Conservation (phyloP, 345 rosid genomes). For the Ceriops decandra region DNA sequence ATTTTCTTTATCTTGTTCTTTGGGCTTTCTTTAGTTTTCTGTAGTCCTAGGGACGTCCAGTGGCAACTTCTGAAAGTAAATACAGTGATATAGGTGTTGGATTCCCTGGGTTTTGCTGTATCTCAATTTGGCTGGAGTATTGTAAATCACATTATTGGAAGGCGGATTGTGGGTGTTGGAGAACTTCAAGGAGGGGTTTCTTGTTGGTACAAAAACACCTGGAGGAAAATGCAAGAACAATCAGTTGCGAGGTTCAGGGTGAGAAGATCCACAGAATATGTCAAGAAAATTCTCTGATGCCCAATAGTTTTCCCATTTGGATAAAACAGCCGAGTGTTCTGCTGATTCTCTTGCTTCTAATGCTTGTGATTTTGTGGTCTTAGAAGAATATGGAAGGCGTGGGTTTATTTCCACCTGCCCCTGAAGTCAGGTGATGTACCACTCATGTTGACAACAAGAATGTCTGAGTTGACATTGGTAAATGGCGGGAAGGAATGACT, state of each 20-base stretch:
- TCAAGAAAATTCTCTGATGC: conserved; percentile 24
- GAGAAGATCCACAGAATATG: conserved; percentile 22
- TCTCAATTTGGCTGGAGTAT: conserved; percentile 22
- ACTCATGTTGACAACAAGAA: conserved; percentile 25
- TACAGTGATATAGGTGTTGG: conserved; percentile 34
- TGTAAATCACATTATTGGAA: conserved; percentile 24
- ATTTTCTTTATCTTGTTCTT: too few species aligned
- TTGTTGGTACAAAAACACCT: conserved; percentile 17
- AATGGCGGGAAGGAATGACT: conserved; percentile 17
- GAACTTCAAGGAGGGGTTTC: conserved; percentile 15
- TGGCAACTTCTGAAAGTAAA: conserved; percentile 3
- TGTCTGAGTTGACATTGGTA: conserved; percentile 28
- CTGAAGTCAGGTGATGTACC: conserved; percentile 38
- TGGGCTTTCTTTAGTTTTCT: too few species aligned
- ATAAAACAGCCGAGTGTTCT: conserved; percentile 20
- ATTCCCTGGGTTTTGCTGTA: conserved; percentile 21
- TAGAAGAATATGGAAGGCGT: conserved; percentile 25
- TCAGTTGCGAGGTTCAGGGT: conserved; percentile 5
- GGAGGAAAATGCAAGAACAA: conserved; percentile 19
- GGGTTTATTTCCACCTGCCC: conserved; percentile 12
- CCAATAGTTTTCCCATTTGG: conserved; percentile 18
- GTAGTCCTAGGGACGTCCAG: not conserved
- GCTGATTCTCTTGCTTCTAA: conserved; percentile 19
- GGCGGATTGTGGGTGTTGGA: conserved; percentile 19
- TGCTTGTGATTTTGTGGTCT: conserved; percentile 13